Base-by-base conservation (phyloP, 2,329 filamentous ascomycete species). In the Diaporthe helianthi region DNA sequence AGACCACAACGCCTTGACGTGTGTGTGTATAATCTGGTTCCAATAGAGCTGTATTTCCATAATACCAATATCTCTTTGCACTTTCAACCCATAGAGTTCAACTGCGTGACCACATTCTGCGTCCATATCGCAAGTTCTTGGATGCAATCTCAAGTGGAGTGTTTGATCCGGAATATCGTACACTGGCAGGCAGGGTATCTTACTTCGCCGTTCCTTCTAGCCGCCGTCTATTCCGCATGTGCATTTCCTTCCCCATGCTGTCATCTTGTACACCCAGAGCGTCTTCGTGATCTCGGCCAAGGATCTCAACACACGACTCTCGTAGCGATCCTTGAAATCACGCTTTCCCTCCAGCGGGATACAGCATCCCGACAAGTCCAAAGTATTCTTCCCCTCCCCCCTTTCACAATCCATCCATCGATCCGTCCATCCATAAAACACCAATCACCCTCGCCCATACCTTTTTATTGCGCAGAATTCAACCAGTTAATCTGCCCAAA, bases 401-500 rank as follows among this genome's bases (percentile, higher is more conserved):
- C 31, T 9, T 10, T 10, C 8, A 7, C 7, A 29, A 22, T 19
- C 38, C 22, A 26, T 26, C 49, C 60, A 70, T 65, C 22, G 13
- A n/a, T 12, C 46, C 52, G 19, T 51, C 22, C 10, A 24, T 26
- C 15, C 22, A 17, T 7, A 44, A 7, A 29, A 8, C 15, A 5
- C 22, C 75, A 13, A 15, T 3, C 10, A 17, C 26, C 29, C 55
- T 3, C 15, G 15, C 38, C 15, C 36, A 31, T n/a, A n/a, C n/a
- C n/a, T 5, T 1, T 22, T 17, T 47, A 63, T 17, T 73, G 72
- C 29, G 41, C 41, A 67, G 52, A 58, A 78, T 80, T 76, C 69
- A 69, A 54, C 87, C 87, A 89, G 73, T 82, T 79, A 7, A 87
- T 79, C 26, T 79, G 77, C 1, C 85, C 85, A 67, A 87, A 86